A percentile compares a stretch with the other conserved stretches of the same genome.
phyloP scores from a whole-genome alignment of 2,329 filamentous ascomycete species.

The Acrodontium crateriforme region DNA sequence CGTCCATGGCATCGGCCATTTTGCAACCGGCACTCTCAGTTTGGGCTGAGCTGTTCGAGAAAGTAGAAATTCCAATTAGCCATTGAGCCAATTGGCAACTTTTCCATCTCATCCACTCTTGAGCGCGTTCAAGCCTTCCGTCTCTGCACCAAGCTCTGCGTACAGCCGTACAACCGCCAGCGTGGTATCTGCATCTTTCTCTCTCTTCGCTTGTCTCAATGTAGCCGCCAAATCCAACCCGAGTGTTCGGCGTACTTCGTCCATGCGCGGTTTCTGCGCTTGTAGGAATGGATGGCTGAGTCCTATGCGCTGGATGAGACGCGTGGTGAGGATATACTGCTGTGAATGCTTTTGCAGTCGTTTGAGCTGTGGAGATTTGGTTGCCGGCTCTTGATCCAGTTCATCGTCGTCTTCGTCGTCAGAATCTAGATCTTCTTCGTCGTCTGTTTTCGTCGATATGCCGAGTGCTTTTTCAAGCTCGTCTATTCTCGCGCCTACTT shows the following conservation, averaged over 20 bases:
- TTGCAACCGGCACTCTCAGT: no score
- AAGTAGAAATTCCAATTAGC: no score
- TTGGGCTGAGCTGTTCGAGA: no score
- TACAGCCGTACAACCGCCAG: conserved; percentile 48
- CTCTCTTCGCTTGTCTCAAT: conserved; percentile 41
- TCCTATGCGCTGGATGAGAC: conserved; percentile 34
- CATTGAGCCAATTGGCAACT: no score
- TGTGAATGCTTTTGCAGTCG: conserved; percentile 42
- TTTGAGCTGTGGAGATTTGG: conserved; percentile 12
- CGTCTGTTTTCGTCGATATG: conserved; percentile 30
- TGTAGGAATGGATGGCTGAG: conserved; percentile 49
- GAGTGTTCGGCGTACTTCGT: conserved; percentile 46
- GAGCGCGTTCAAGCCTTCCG: conserved; percentile 44
- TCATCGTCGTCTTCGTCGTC: conserved; percentile 20
- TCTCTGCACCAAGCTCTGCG: conserved; percentile 45
- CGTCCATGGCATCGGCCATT: no score
- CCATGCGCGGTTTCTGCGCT: conserved; percentile 41
- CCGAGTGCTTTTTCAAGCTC: conserved; percentile 51
- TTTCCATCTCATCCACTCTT: conserved; percentile 22
- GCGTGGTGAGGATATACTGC: conserved; percentile 43
- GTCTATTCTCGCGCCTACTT: conserved; percentile 49
- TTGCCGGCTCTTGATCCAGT: conserved; percentile 4
- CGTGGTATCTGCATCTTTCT: conserved; percentile 28
- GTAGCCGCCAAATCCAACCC: conserved; percentile 51
- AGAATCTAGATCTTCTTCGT: conserved; percentile 12